Conservation (phyloP, 1,284 basidiomycete genomes). For the Ustilago bromivora region DNA sequence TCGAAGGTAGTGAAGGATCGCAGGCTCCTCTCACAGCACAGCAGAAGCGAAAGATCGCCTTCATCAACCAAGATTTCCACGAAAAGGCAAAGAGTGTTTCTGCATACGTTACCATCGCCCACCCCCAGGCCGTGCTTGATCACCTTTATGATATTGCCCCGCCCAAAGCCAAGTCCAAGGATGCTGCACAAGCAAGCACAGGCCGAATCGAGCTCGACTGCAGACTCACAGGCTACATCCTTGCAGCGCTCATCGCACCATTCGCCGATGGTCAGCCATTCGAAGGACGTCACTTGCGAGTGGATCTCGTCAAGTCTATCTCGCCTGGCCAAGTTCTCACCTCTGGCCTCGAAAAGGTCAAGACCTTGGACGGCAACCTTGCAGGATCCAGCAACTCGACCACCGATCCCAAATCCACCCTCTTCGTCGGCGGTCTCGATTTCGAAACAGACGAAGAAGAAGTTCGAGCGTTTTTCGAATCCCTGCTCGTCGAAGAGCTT, state of each 20-base stretch:
- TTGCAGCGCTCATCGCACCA: slow-evolving; percentile 76
- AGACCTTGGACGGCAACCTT: slow-evolving; percentile 48
- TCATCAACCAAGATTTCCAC: slow-evolving; percentile 82
- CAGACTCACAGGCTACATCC: slow-evolving; percentile 71
- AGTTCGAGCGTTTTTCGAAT: slow-evolving; percentile 86
- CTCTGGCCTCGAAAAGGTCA: slow-evolving; percentile 62
- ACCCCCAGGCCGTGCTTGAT: slow-evolving; percentile 47
- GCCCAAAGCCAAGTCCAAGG: slow-evolving; percentile 37
- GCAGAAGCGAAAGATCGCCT: slow-evolving; percentile 94
- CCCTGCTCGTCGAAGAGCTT: slow-evolving; percentile 79
- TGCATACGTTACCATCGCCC: slow-evolving; percentile 65
- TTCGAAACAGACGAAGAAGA: slow-evolving; percentile 93
- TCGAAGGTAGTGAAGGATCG: slow-evolving; percentile 57
- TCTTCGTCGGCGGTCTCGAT: slow-evolving; percentile 94
- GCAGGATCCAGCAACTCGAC: slow-evolving; percentile 40
- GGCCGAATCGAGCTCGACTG: slow-evolving; percentile 31
- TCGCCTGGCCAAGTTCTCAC: slow-evolving; percentile 54
- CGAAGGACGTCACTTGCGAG: slow-evolving; percentile 74
- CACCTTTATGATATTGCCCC: slow-evolving; percentile 35
- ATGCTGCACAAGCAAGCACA: slow-evolving; percentile 5
- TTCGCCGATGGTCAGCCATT: slow-evolving; percentile 81
- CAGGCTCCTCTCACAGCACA: slow-evolving; percentile 78
- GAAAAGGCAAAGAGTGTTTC: slow-evolving; percentile 63
- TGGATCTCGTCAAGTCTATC: slow-evolving; percentile 62
- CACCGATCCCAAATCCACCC: slow-evolving; percentile 75